phyloP scores from a whole-genome alignment of 805 yeast genomes.

The Dipodascopsis uninucleata region DNA sequence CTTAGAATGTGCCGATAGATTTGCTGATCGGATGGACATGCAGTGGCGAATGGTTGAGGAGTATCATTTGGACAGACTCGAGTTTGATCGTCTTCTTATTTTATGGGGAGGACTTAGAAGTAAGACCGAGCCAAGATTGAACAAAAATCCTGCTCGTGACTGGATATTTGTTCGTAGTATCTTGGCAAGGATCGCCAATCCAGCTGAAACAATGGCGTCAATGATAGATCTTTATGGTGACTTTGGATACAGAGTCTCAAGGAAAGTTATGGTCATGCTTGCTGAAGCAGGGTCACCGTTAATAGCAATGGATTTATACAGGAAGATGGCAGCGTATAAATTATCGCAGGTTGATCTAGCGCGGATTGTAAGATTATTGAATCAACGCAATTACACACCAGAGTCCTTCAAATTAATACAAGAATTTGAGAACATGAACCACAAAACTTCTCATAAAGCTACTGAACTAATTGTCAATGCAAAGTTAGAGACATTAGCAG shows the following conservation, averaged over 20 bases:
- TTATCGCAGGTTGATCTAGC: slow-evolving; percentile 9
- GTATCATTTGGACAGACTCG: slow-evolving; percentile 6
- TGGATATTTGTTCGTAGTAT: slow-evolving; percentile 5
- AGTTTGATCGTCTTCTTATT: slow-evolving; percentile 3
- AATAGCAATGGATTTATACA: slow-evolving; percentile 8
- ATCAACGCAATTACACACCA: neutral
- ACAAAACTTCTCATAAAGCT: neutral
- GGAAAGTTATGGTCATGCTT: slow-evolving; percentile 6
- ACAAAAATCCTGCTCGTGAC: neutral
- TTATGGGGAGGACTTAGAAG: slow-evolving; percentile 9
- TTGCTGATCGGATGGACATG: slow-evolving; percentile 6
- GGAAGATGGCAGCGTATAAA: slow-evolving; percentile 1
- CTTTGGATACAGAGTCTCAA: slow-evolving; percentile 14
- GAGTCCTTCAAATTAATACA: slow-evolving; percentile 10
- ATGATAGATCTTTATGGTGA: neutral
- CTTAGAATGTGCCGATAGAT: slow-evolving; percentile 1
- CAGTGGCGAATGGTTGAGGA: slow-evolving; percentile 17
- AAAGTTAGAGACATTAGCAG: slow-evolving; percentile 15
- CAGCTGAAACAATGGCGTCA: neutral
- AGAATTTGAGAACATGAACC: slow-evolving; percentile 2
- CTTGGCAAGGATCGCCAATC: slow-evolving; percentile 4
- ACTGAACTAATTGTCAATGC: slow-evolving; percentile 6
- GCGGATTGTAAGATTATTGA: slow-evolving; percentile 3
- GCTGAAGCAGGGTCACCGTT: slow-evolving; percentile 10
- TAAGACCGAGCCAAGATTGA: slow-evolving; percentile 10